phyloP scores from a whole-genome alignment of 2,329 filamentous ascomycete genomes.

The Botrytis cinerea region DNA sequence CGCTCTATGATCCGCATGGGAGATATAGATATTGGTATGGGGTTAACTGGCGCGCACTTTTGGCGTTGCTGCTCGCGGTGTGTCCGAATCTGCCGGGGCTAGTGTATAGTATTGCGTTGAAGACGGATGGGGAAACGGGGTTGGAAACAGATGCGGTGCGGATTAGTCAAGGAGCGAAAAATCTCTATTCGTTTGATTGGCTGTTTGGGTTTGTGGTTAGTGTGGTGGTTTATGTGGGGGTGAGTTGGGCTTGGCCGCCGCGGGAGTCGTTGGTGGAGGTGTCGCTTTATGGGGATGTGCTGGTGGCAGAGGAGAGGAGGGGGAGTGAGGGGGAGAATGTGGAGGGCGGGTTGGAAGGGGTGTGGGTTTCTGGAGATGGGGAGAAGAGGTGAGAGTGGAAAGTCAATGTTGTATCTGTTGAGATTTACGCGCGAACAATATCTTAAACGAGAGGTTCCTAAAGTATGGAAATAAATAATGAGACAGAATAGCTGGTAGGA shows the following conservation, averaged over 20 bases:
- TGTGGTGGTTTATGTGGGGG: constrained; percentile 54
- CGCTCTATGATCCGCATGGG: constrained; percentile 42
- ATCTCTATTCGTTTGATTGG: constrained; percentile 67
- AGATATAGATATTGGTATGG: constrained; percentile 38
- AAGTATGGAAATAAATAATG: background rate
- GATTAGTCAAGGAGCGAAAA: constrained; percentile 49
- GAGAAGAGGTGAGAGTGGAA: constrained; percentile 22
- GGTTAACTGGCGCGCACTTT: constrained; percentile 37
- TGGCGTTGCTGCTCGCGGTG: constrained; percentile 35
- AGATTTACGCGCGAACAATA: accelerated
- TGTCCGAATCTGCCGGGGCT: constrained; percentile 37
- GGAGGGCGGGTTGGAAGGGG: background rate
- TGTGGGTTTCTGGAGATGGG: background rate
- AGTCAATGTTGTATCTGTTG: background rate
- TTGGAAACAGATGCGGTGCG: constrained; percentile 24
- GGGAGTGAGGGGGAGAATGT: background rate
- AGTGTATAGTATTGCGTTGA: constrained; percentile 31
- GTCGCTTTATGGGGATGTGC: constrained; percentile 45
- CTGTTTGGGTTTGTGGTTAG: constrained; percentile 60
- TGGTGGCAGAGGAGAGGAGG: constrained; percentile 8
- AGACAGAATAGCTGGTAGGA: background rate
- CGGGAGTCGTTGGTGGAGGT: constrained; percentile 50
- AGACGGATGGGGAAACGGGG: constrained; percentile 6
- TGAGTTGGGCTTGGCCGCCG: constrained; percentile 53
- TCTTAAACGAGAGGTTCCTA: background rate